Base-by-base conservation (phyloP, 2,329 filamentous ascomycete genomes). In the Neophaeococcomyces mojaviensis region DNA sequence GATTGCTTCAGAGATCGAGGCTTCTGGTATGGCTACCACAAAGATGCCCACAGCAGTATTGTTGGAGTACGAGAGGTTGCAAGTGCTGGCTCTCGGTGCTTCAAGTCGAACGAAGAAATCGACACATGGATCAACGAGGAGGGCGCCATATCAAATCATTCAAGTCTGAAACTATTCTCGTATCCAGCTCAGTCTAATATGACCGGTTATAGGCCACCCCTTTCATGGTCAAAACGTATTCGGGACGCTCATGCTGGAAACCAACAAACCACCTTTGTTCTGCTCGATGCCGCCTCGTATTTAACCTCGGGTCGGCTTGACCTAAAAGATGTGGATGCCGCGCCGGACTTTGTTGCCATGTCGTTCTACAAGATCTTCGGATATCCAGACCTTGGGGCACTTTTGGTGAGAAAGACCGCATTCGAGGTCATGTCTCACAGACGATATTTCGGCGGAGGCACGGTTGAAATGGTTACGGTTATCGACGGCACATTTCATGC, bases 31-130 rank as follows among this genome's bases (percentile, higher is more conserved):
- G 79, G 77, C 1, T 94, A 95, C 59, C 89, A 96, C 62, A 70
- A 81, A 51, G 84, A 88, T 51, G 79, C 84, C 20, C 89, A 96
- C 63, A 95, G 88, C 3, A 95, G 88, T 59, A 59, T 96, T 5
- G 78, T 95, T 19, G 90, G 90, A 0, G 79, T 85, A 5, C 74
- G 90, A 39, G 82, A 90, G 64, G 70, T 85, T 58, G 84, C 88
- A 13, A 64, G 57, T 1, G 62, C 69, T 47, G 84, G 82, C 2
- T 59, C 58, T 52, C 62, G 66, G 8, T 94, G 87, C 64, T 76
- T 95, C 33, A 66, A 73, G 40, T 71, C 70, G 18, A 78, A 88
- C 56, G 61, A 61, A 0, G 79, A 79, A 39, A 76, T 94, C 8
- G 68, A 80, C 13, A 56, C 62, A 1, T 94, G 86, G 84, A 67